Conservation (phyloP, 2,329 filamentous ascomycete genomes). For the Amphichorda felina region DNA sequence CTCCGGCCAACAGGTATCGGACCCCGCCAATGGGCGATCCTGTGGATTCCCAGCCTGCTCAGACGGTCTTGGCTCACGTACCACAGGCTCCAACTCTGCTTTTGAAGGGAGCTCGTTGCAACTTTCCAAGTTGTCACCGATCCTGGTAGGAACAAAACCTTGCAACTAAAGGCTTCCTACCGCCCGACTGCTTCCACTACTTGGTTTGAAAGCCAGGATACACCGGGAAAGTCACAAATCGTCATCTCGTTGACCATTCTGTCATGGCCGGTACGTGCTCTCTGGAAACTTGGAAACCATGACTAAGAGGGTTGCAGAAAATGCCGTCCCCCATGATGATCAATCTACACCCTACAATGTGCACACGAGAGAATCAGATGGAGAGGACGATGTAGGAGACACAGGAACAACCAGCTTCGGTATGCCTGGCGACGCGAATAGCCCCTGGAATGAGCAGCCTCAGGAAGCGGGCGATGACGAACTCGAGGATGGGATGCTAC, state of each 20-base stretch:
- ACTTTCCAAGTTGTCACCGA: neutral
- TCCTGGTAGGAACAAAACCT: neutral
- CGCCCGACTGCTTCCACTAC: no score
- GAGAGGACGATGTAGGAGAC: constrained; percentile 13
- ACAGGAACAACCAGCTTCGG: constrained; percentile 11
- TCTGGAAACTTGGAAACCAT: no score
- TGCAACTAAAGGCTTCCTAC: no score
- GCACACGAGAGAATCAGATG: constrained; percentile 16
- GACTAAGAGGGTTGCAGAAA: neutral
- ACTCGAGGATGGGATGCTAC: constrained; percentile 44
- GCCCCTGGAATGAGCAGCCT: constrained; percentile 7
- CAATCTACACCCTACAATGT: constrained; percentile 5
- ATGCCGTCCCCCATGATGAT: neutral
- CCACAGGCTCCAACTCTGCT: neutral
- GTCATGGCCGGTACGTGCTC: constrained; percentile 4
- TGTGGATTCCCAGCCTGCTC: neutral
- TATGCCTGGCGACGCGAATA: constrained; percentile 7
- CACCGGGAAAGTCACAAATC: neutral
- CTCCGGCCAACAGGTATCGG: constrained; percentile 7
- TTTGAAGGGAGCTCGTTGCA: neutral
- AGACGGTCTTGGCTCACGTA: neutral
- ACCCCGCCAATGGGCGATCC: constrained; percentile 1
- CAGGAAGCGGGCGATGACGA: constrained; percentile 14
- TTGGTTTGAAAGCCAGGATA: no score
- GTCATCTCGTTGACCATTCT: neutral